A percentile compares a stretch with the other conserved stretches of the same genome.
phyloP scores from a whole-genome alignment of 2,329 filamentous ascomycete species.

The Sporothrix schenckii region DNA sequence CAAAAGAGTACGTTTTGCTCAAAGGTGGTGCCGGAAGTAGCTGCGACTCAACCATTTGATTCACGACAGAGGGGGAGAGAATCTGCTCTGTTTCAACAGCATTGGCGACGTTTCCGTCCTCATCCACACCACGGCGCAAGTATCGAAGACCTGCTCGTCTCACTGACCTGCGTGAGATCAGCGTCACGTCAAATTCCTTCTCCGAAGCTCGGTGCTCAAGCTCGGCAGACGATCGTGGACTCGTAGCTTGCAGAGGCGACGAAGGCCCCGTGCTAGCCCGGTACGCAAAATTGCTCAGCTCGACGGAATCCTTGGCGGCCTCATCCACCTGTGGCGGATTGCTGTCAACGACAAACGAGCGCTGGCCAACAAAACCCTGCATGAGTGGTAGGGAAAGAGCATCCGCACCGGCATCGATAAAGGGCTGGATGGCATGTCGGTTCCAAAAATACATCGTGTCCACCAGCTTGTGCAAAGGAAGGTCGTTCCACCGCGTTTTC shows the following conservation, averaged over 20 bases:
- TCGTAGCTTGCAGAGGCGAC: constrained; percentile 31
- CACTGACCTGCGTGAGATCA: constrained; percentile 86
- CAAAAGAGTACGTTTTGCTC: constrained; percentile 74
- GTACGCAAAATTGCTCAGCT: constrained; percentile 44
- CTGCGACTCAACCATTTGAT: constrained; percentile 57
- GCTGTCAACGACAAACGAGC: constrained; percentile 72
- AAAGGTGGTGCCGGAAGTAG: constrained; percentile 37
- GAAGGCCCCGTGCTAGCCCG: constrained; percentile 10
- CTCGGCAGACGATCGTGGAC: constrained; percentile 32
- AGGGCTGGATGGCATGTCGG: constrained; percentile 69
- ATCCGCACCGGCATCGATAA: constrained; percentile 73
- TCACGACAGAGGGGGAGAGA: constrained; percentile 62
- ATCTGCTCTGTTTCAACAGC: constrained; percentile 95
- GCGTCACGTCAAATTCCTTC: constrained; percentile 72
- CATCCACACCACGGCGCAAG: constrained; percentile 84
- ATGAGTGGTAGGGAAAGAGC: constrained; percentile 77
- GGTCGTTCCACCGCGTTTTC: constrained; percentile 47
- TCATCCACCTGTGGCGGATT: constrained; percentile 59
- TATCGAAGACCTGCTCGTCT: constrained; percentile 89
- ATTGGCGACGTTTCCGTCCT: constrained; percentile 86
- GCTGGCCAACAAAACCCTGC: constrained; percentile 92
- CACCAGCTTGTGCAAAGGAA: constrained; percentile 70
- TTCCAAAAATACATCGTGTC: constrained; percentile 94
- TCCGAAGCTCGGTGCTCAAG: constrained; percentile 50
- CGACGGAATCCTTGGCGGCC: constrained; percentile 49